Evolutionary conservation across 192 early-diverging fungal species (phyloP).

Genomic region (Pilobolus umbonatus): DNA sequence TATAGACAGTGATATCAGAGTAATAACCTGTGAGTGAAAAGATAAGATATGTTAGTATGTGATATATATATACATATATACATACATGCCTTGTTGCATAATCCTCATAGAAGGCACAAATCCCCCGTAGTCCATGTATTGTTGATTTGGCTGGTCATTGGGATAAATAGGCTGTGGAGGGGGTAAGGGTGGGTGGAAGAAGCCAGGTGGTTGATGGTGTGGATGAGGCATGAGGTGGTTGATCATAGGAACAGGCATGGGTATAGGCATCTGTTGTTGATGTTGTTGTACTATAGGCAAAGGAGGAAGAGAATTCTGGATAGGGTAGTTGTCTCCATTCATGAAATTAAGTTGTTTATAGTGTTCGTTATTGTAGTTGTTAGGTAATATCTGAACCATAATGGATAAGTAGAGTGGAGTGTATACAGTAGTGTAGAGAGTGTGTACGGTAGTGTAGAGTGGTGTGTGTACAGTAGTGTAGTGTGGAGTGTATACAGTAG

Average conservation of each 20-base stretch:
- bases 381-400: conserved; percentile 14
- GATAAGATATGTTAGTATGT: background rate
- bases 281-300: background rate
- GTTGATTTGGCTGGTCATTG: conserved; percentile 3
- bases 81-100: background rate
- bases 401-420: too few species aligned
- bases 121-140: background rate
- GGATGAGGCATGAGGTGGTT: conserved; percentile 9
- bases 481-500: too few species aligned
- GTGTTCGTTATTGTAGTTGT: conserved; percentile 14
- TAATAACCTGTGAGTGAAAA: conserved; percentile 7
- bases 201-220: conserved; percentile 7
- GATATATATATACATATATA: background rate
- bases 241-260: conserved; percentile 14
- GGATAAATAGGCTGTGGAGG: conserved; percentile 7
- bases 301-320: background rate
- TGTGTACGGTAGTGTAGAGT: too few species aligned
- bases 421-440: too few species aligned
- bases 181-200: conserved; percentile 9
- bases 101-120: background rate
- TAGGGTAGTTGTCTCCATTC: conserved; percentile 2
- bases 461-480: too few species aligned
- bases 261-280: conserved; percentile 18
- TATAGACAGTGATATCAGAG: conserved; percentile 18
- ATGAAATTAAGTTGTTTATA: conserved; percentile 11